These are phyloP conservation scores for Symbiodinium natans DNA, from an alignment of 73 alveolate species.

Conservation along the genomic window DNA sequence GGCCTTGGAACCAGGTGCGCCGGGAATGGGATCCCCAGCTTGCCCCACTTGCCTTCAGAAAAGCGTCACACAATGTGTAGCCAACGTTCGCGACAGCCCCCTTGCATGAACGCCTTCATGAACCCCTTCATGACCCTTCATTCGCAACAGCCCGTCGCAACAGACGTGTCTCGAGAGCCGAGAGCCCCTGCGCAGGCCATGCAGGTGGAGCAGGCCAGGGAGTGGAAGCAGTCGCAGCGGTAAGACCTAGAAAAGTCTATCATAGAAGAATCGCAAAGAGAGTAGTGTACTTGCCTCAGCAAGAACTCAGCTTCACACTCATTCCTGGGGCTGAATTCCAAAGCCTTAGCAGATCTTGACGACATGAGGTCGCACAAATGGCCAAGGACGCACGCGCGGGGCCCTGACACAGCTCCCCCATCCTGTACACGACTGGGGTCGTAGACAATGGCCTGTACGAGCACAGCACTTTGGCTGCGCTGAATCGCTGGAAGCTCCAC, in stretches of 20 bases:
- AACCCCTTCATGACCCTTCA: too few species aligned
- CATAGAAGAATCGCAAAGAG: background rate
- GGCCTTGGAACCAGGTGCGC: constrained; percentile 85
- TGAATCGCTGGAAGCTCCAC: background rate
- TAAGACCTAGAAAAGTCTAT: background rate
- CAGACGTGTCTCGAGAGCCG: too few species aligned
- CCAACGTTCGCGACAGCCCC: too few species aligned
- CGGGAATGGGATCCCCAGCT: constrained; percentile 40
- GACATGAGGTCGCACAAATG: background rate
- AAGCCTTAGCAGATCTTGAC: constrained; percentile 11
- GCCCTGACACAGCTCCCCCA: constrained; percentile 62
- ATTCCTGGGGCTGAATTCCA: constrained; percentile 75
- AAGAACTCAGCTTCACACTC: background rate
- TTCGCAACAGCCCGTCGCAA: too few species aligned
- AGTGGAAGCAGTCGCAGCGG: background rate
- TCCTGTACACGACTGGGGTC: constrained; percentile 76
- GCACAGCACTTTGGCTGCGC: background rate
- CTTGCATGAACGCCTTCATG: too few species aligned
- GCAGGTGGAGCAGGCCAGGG: constrained; percentile 22
- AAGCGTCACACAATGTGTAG: too few species aligned
- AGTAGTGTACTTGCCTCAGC: too few species aligned
- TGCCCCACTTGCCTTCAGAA: background rate
- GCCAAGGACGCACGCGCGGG: background rate
- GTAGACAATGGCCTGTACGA: constrained; percentile 45
- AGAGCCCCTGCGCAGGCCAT: background rate